Conservation (phyloP, 202 grass and related monocot species). For the Schoenoplectus tabernaemontani region DNA sequence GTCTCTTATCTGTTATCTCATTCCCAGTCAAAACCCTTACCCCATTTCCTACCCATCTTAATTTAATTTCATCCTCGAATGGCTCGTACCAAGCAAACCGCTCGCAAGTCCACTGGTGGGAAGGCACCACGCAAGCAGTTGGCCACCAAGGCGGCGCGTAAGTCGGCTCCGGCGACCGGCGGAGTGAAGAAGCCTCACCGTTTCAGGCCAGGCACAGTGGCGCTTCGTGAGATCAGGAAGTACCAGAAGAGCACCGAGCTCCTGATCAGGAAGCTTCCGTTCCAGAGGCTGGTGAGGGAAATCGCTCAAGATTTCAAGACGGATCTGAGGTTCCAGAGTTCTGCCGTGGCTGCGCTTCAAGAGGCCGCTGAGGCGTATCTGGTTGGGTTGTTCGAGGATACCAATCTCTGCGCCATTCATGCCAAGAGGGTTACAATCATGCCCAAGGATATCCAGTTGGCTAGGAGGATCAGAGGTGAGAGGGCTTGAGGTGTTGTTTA, state of each 20-base stretch:
- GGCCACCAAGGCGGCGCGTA: slow-evolving; percentile 65
- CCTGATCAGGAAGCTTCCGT: slow-evolving; percentile 65
- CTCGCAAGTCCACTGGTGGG: slow-evolving; percentile 72
- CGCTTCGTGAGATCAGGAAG: slow-evolving; percentile 66
- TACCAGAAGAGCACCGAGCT: slow-evolving; percentile 86
- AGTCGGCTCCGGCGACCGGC: slow-evolving; percentile 57
- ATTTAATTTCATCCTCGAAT: slow-evolving; percentile 4
- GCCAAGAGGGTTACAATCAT: slow-evolving; percentile 91
- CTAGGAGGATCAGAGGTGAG: slow-evolving; percentile 59
- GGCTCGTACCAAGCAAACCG: slow-evolving; percentile 79
- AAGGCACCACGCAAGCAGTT: slow-evolving; percentile 70
- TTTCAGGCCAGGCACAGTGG: slow-evolving; percentile 69
- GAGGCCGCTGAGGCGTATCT: slow-evolving; percentile 76
- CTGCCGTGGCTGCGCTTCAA: slow-evolving; percentile 59
- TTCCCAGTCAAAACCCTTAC: neutral
- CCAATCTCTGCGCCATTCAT: slow-evolving; percentile 84
- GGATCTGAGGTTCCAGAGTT: slow-evolving; percentile 77
- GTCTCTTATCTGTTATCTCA: neutral
- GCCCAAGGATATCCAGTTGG: slow-evolving; percentile 84
- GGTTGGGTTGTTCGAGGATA: slow-evolving; percentile 75
- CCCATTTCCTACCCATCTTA: neutral
- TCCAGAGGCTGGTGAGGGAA: slow-evolving; percentile 59
- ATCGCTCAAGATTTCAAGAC: slow-evolving; percentile 81
- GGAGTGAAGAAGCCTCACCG: slow-evolving; percentile 81
- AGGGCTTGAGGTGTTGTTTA: slow-evolving; percentile 29